phyloP scores from a whole-genome alignment of 306 rosid species.

The Argentina anserina region DNA sequence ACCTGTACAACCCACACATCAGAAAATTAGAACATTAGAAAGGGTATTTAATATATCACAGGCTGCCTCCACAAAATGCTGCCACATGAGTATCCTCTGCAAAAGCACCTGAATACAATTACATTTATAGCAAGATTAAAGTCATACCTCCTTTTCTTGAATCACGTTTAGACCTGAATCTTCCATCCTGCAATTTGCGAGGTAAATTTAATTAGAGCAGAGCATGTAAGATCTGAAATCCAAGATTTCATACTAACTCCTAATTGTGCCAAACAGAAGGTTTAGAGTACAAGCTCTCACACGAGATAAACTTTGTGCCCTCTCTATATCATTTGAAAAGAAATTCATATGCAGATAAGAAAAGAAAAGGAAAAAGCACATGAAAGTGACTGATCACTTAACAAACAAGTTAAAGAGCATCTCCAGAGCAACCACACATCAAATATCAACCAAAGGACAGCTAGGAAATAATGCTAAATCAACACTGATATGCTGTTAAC shows the following conservation, averaged over 20 bases:
- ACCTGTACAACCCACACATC: slow-evolving; percentile 43
- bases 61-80: slow-evolving; percentile 1
- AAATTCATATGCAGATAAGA: background rate
- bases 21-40: slow-evolving; percentile 11
- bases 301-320: background rate
- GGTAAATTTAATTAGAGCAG: slow-evolving; percentile 26
- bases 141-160: slow-evolving; percentile 88
- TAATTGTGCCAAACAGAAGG: slow-evolving; percentile 9
- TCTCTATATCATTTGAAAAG: background rate
- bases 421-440: background rate
- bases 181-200: slow-evolving; percentile 74
- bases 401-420: background rate
- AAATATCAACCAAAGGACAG: background rate
- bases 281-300: background rate
- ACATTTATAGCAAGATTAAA: background rate
- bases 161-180: slow-evolving; percentile 96
- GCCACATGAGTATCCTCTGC: slow-evolving; percentile 1
- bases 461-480: background rate
- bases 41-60: background rate
- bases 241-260: slow-evolving; percentile 22
- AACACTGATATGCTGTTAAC: background rate
- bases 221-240: slow-evolving; percentile 11
- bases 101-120: slow-evolving; percentile 6
- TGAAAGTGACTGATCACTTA: background rate
- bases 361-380: background rate